Percentiles rank a stretch among this genome's conserved stretches.
Conservation (phyloP, 2,329 filamentous ascomycete species). For the Aspergillus ochraceus region DNA sequence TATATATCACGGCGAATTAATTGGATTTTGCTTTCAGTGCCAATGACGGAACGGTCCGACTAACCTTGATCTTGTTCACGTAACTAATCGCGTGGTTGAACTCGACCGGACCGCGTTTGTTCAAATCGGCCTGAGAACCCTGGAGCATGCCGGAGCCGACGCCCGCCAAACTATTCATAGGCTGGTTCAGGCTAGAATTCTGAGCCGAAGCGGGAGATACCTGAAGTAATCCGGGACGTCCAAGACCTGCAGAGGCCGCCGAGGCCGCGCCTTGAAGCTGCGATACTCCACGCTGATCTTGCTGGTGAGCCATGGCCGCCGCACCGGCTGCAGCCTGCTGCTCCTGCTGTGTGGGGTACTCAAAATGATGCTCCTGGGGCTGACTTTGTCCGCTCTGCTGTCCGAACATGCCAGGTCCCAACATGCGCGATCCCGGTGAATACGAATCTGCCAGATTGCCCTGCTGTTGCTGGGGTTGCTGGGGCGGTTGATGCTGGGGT, state of each 20-base stretch:
- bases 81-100: slow-evolving; percentile 99
- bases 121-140: slow-evolving; percentile 57
- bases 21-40: no score
- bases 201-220: slow-evolving; percentile 43
- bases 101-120: slow-evolving; percentile 91
- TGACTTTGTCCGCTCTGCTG: slow-evolving; percentile 38
- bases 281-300: slow-evolving; percentile 65
- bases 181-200: slow-evolving; percentile 49
- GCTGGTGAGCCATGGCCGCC: slow-evolving; percentile 55
- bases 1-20: slow-evolving; percentile 35
- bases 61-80: slow-evolving; percentile 98
- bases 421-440: slow-evolving; percentile 42
- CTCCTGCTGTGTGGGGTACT: slow-evolving; percentile 45
- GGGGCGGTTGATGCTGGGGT: slow-evolving; percentile 19
- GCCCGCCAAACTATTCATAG: slow-evolving; percentile 62
- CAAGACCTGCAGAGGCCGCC: slow-evolving; percentile 53
- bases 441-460: slow-evolving; percentile 36
- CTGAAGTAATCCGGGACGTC: slow-evolving; percentile 52
- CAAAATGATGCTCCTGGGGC: slow-evolving; percentile 45
- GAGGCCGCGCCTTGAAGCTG: slow-evolving; percentile 66
- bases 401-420: slow-evolving; percentile 36
- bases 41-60: slow-evolving; percentile 20
- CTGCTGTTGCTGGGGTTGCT: slow-evolving; percentile 32
- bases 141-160: slow-evolving; percentile 59
- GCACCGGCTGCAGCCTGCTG: slow-evolving; percentile 48